Evolutionary conservation across 805 yeast genomes (phyloP), one percentile per base, ranked within the genome.

Genomic region (Priceomyces fermenticarens): DNA sequence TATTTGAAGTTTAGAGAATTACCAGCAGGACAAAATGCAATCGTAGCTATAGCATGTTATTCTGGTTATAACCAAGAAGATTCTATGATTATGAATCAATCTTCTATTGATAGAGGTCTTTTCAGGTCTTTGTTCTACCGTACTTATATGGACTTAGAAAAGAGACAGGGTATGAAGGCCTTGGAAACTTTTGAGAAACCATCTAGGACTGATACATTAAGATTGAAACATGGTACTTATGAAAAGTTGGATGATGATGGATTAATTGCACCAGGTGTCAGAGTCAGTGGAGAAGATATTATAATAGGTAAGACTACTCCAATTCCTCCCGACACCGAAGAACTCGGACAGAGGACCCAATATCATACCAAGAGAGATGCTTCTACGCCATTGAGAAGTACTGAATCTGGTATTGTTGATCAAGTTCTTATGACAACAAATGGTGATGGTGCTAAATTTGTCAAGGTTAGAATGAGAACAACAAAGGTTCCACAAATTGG

Each of bases 51-150:
- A 75, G 80, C 95, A 33, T 93, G 99, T 78, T 93, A 93, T 69
- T 87, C 96, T 32, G 99, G 99, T 60, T 93, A 93, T 69, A 93
- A 93, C 67, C 99, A 93, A 76, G 99, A 93, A 85, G 99, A 93
- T 85, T 93, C 99, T 32, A 88, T 93, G 93, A 93, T 93, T 72
- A 93, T 93, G 99, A 93, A 93, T 65, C 99, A 93, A 73, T 85
- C 96, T 9, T 87, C 96, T 29, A 93, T 93, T 60, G 99, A 93
- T 66, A 77, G 98, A 58, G 99, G 99, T 42, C 72, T 93, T 55
- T 93, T 93, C 76, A 77, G 99, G 68, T 89, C 97, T 9, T 75
- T 93, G 60, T 93, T 91, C 71, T 93, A 90, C 76, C 79, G 99
- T 65, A 88, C 98, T 2, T 93, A 93, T 64, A 90, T 91, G 96